phyloP scores from a whole-genome alignment of 2,329 filamentous ascomycete genomes.

The Cordyceps pruinosa region DNA sequence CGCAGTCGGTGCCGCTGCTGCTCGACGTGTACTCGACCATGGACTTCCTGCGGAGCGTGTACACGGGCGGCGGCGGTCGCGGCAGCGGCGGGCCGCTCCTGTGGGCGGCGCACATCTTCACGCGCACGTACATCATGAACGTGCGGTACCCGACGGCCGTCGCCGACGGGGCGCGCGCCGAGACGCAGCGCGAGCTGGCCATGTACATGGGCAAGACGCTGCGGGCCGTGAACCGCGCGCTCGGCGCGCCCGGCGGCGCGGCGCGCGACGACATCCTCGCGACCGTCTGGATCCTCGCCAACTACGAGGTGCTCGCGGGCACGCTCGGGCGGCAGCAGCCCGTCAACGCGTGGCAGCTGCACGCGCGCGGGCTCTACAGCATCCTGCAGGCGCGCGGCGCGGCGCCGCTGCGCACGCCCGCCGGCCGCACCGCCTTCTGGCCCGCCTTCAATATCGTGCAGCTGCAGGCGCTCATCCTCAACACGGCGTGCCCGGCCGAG shows the following conservation, averaged over 20 bases:
- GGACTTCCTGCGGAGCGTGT: conserved; percentile 27
- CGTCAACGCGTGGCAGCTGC: conserved; percentile 31
- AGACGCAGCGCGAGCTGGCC: conserved; percentile 27
- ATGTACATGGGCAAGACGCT: conserved; percentile 31
- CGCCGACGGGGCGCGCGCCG: conserved; percentile 18
- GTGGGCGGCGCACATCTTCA: conserved; percentile 34
- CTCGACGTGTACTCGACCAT: conserved; percentile 31
- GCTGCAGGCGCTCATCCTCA: conserved; percentile 29
- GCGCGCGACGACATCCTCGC: conserved; percentile 30
- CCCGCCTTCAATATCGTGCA: conserved; percentile 33
- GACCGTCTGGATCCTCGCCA: conserved; percentile 34
- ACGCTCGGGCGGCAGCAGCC: conserved; percentile 23
- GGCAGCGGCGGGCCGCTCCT: conserved; percentile 28
- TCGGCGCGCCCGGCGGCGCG: conserved; percentile 23
- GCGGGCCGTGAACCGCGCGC: conserved; percentile 31
- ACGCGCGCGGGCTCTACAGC: conserved; percentile 29
- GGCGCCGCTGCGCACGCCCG: conserved; percentile 18
- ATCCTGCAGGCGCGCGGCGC: conserved; percentile 30
- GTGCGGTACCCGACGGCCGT: conserved; percentile 26
- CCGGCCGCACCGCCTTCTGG: conserved; percentile 30
- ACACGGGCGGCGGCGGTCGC: conserved; percentile 17
- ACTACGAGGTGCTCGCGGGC: conserved; percentile 36
- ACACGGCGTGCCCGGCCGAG: conserved; percentile 29
- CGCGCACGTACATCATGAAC: conserved; percentile 33
- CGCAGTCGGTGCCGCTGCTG: conserved; percentile 32